Conservation (phyloP, 257 asterid species). For the Solanum piurae region DNA sequence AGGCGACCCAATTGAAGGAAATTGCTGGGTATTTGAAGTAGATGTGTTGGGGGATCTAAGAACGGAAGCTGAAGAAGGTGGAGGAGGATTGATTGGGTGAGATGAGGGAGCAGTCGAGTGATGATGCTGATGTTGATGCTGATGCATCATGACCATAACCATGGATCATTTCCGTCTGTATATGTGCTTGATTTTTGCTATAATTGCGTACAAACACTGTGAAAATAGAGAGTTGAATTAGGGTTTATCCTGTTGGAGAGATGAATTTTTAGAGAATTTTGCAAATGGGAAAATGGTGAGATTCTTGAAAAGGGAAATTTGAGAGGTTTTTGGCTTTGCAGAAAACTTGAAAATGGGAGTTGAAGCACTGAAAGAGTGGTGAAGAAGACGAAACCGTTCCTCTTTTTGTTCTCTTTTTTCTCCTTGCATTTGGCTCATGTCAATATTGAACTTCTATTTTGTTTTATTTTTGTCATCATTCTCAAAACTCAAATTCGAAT, state of each 20-base stretch:
- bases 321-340: neutral
- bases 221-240: neutral
- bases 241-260: neutral
- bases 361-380: neutral
- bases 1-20: neutral
- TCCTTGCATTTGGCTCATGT: neutral
- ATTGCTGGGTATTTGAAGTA: constrained; percentile 8
- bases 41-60: constrained; percentile 19
- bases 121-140: constrained; percentile 18
- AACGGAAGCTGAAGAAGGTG: constrained; percentile 10
- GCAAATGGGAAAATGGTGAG: neutral
- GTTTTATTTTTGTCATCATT: too few species aligned
- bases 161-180: constrained; percentile 16
- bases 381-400: neutral
- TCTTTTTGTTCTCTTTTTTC: neutral
- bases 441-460: neutral
- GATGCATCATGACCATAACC: constrained; percentile 21
- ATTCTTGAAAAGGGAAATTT: neutral
- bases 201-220: neutral
- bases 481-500: neutral
- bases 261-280: neutral
- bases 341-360: neutral
- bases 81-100: constrained; percentile 10
- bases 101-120: constrained; percentile 7
- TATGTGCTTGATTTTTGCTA: neutral